Conservation (phyloP, 2,329 filamentous ascomycete genomes). For the Lachnellula arida region DNA sequence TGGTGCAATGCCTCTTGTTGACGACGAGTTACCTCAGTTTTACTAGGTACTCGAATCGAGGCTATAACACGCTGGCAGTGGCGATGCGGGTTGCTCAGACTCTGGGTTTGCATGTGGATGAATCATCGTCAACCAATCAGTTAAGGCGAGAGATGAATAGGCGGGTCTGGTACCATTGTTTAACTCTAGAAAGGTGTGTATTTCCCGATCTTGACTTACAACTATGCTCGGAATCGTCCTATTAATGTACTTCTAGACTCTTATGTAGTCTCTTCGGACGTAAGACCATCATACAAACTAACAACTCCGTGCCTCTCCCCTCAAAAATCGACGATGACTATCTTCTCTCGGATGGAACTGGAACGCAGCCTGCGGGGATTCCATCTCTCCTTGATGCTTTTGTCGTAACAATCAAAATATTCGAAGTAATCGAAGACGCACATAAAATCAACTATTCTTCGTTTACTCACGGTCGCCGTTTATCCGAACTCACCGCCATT, state of each 20-base stretch:
- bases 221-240: conserved; percentile 18
- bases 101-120: conserved; percentile 26
- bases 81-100: conserved; percentile 30
- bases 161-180: conserved; percentile 30
- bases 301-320: conserved; percentile 17
- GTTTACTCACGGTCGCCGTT: too few relatives aligned
- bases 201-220: neutral
- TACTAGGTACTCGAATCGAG: conserved; percentile 27
- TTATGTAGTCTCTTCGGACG: conserved; percentile 8
- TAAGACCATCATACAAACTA: neutral
- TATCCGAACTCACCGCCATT: too few relatives aligned
- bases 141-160: conserved; percentile 28
- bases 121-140: conserved; percentile 13
- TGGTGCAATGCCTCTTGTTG: conserved; percentile 31
- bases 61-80: conserved; percentile 31
- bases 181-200: conserved; percentile 28
- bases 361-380: conserved; percentile 16
- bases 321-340: conserved; percentile 31
- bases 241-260: conserved; percentile 28
- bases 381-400: conserved; percentile 13
- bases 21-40: conserved; percentile 30
- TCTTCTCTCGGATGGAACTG: conserved; percentile 20
- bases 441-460: too few relatives aligned
- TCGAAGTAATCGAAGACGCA: too few relatives aligned
- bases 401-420: too few relatives aligned